phyloP scores from a whole-genome alignment of 2,329 filamentous ascomycete species.

The Penicillium sp. region DNA sequence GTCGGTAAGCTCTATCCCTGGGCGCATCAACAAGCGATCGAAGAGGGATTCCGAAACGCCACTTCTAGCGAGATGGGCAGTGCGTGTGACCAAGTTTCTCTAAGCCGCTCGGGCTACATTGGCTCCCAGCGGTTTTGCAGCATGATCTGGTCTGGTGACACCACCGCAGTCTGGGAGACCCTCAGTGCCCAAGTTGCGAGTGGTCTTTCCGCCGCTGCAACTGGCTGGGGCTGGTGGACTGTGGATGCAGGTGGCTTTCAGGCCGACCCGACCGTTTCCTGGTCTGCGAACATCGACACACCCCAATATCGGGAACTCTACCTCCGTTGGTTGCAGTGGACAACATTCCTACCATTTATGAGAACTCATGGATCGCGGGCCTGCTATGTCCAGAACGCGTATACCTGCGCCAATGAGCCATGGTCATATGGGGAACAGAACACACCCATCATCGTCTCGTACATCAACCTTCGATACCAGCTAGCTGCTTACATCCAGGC shows the following conservation, averaged over 20 bases:
- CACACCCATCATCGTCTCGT: constrained; percentile 57
- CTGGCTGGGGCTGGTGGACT: constrained; percentile 65
- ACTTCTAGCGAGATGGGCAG: constrained; percentile 52
- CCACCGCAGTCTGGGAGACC: constrained; percentile 60
- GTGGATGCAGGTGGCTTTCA: constrained; percentile 69
- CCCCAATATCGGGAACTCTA: constrained; percentile 60
- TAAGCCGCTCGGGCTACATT: constrained; percentile 55
- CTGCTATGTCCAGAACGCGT: constrained; percentile 42
- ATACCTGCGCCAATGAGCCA: constrained; percentile 52
- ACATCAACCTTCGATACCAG: constrained; percentile 57
- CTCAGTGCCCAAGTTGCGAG: constrained; percentile 60
- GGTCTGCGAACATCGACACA: constrained; percentile 55
- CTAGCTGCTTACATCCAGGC: constrained; percentile 38
- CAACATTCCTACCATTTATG: constrained; percentile 59
- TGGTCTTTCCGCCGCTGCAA: constrained; percentile 62
- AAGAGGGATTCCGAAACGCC: constrained; percentile 54
- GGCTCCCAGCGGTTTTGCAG: constrained; percentile 62
- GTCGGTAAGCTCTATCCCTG: constrained; percentile 62
- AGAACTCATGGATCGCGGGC: constrained; percentile 63
- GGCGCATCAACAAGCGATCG: constrained; percentile 58
- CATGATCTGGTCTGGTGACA: constrained; percentile 62
- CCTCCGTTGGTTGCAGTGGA: constrained; percentile 67
- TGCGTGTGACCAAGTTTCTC: constrained; percentile 45
- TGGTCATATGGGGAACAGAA: constrained; percentile 63
- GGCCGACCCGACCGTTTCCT: constrained; percentile 39